Percentiles rank a stretch among this genome's conserved stretches.
phyloP scores from a whole-genome alignment of 371 early-diverging fungal genomes.

The Mortierella sp. region DNA sequence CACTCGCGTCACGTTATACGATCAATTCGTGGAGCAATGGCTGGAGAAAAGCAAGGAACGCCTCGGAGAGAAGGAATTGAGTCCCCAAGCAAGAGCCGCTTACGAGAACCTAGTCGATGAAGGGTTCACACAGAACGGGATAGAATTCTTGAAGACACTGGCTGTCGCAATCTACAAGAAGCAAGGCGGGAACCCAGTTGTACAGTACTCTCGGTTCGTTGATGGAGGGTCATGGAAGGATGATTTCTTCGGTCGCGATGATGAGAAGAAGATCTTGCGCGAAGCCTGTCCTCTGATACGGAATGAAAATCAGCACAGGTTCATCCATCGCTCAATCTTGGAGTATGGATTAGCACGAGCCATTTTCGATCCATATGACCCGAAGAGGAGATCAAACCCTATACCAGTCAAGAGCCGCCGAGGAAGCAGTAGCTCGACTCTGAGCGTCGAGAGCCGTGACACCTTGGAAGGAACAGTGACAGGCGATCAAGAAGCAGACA shows the following conservation, averaged over 20 bases:
- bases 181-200: slow-evolving; percentile 3
- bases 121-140: neutral
- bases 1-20: slow-evolving; percentile 8
- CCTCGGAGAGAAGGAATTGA: neutral
- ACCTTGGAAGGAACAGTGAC: neutral
- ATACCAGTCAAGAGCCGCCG: neutral
- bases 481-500: neutral
- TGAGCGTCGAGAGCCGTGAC: neutral
- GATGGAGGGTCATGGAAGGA: neutral
- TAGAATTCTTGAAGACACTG: neutral
- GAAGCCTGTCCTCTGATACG: slow-evolving; percentile 6
- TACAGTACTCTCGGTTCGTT: neutral
- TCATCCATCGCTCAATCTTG: slow-evolving; percentile 9
- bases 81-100: neutral
- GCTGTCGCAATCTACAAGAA: neutral
- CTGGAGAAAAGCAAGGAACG: slow-evolving; percentile 1
- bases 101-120: neutral
- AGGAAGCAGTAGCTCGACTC: neutral
- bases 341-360: slow-evolving; percentile 4
- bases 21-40: slow-evolving; percentile 4
- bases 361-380: neutral
- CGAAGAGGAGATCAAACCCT: neutral
- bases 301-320: slow-evolving; percentile 4
- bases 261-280: slow-evolving; percentile 1
- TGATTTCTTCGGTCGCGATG: slow-evolving; percentile 1